A percentile compares a stretch with the other conserved stretches of the same genome.
Conservation (phyloP, 2,329 filamentous ascomycete species). For the Hypoxylon sp. region DNA sequence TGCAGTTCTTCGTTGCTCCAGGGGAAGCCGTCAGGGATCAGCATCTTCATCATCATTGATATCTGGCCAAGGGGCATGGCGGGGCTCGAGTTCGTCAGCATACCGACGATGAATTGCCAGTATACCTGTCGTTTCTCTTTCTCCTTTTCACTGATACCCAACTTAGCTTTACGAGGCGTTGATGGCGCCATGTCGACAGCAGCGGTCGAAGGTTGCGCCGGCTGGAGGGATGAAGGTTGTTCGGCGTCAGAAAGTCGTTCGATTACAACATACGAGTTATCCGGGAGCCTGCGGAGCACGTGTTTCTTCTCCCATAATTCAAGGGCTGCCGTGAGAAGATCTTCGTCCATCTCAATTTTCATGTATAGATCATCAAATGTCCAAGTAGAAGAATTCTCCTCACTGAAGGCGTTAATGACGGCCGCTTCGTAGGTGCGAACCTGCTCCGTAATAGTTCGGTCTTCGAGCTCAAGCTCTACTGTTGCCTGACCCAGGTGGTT, state of each 20-base stretch:
- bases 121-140: conserved; percentile 75
- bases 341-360: conserved; percentile 78
- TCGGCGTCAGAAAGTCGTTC: conserved; percentile 68
- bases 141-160: conserved; percentile 73
- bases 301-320: conserved; percentile 78
- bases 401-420: conserved; percentile 83
- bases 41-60: conserved; percentile 94
- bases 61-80: conserved; percentile 86
- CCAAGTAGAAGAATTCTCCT: conserved; percentile 54
- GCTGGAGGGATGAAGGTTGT: conserved; percentile 44
- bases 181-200: conserved; percentile 50
- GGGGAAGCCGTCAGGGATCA: conserved; percentile 87
- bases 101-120: conserved; percentile 91
- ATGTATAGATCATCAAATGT: conserved; percentile 65
- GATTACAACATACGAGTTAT: conserved; percentile 74
- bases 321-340: conserved; percentile 76
- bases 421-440: conserved; percentile 88
- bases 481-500: conserved; percentile 83
- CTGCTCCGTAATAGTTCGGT: conserved; percentile 79
- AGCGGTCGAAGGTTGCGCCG: conserved; percentile 41
- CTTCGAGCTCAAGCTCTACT: conserved; percentile 85
- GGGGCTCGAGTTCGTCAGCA: conserved; percentile 90
- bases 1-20: conserved; percentile 91
- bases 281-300: conserved; percentile 70
- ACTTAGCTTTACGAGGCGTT: conserved; percentile 63